Evolutionary conservation across 441 rosid genomes (phyloP).

Genomic region (Codiaeum variegatum): DNA sequence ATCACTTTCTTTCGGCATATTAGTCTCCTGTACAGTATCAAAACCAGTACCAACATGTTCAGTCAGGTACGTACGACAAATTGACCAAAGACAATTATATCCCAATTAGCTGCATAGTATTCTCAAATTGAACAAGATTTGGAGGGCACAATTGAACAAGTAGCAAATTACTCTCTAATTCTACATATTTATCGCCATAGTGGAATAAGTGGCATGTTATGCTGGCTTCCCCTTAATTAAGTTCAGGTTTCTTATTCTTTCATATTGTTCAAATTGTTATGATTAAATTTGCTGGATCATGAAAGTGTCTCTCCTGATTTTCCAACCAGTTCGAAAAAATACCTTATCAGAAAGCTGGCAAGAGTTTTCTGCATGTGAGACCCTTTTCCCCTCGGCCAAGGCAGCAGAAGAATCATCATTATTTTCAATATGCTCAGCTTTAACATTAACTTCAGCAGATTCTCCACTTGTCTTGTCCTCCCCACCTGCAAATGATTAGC

Average conservation of each 20-base stretch:
- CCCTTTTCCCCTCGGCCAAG: neutral
- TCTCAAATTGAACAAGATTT: neutral
- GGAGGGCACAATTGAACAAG: neutral
- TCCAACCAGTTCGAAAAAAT: neutral
- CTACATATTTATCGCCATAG: neutral
- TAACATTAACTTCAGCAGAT: neutral
- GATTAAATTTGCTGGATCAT: neutral
- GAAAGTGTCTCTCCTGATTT: neutral
- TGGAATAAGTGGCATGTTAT: neutral
- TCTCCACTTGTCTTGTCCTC: conserved; percentile 4
- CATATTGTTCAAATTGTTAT: neutral
- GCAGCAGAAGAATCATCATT: neutral
- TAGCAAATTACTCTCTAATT: neutral
- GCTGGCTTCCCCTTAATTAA: neutral
- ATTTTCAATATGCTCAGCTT: neutral
- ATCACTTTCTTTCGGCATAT: neutral
- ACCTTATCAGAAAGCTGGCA: conserved; percentile 6
- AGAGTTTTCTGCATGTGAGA: neutral
- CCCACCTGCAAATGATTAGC: neutral
- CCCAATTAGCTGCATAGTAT: neutral
- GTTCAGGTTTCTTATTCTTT: neutral
- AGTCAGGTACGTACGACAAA: neutral
- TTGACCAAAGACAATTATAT: neutral
- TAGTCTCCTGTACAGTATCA: conserved; percentile 2
- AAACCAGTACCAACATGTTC: neutral